Evolutionary conservation across 768 basidiomycete species (phyloP), one percentile per base, ranked within the genome.

Genomic region (Leccinum imitatum): DNA sequence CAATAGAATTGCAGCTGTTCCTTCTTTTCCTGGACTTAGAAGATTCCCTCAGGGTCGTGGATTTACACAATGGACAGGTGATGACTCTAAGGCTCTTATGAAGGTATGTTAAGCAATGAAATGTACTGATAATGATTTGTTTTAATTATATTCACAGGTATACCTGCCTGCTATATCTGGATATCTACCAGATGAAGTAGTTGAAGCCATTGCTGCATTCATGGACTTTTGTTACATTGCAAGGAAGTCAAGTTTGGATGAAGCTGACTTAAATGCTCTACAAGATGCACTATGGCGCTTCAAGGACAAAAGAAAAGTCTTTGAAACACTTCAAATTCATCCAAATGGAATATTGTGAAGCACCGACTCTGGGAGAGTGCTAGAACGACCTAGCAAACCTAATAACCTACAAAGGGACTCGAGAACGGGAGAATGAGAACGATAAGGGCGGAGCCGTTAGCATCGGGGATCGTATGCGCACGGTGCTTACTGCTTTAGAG

Each of bases 81-180:
- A 57, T 41, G 50, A 57, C 17, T 57, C 56, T 9, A 57, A 57
- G 19, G 56, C 48, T 13, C 13, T 52, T 3, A 57, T 57, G 37
- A 57, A 51, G 56, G 50, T 51, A 33, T 31, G 30, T 50, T 14
- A 23, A 23, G 4, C 6, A 4, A 50, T 11, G 10, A 6, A 2
- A 10, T 15, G 21, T 21, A 50, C 2, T 15, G 25, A 8, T 25
- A 11, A 25, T 23, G 4, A 17, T 14, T 44, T 15, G 30, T 15
- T 13, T 9, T 15, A 3, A 44, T 44, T 44, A 6, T n/a, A 15
- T 44, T 7, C 15, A 31, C 14, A 25, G 47, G 47, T 50, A 5
- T 25, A 50, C 6, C 23, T 50, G 47, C 21, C 47, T n/a, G 47
- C 23, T 4, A 50, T 50, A 13, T 11, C 19, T 23, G 47, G 23